These are phyloP conservation scores for Prototheca wickerhamii DNA, from an alignment of 163 green algal species.

Conservation along the genomic window DNA sequence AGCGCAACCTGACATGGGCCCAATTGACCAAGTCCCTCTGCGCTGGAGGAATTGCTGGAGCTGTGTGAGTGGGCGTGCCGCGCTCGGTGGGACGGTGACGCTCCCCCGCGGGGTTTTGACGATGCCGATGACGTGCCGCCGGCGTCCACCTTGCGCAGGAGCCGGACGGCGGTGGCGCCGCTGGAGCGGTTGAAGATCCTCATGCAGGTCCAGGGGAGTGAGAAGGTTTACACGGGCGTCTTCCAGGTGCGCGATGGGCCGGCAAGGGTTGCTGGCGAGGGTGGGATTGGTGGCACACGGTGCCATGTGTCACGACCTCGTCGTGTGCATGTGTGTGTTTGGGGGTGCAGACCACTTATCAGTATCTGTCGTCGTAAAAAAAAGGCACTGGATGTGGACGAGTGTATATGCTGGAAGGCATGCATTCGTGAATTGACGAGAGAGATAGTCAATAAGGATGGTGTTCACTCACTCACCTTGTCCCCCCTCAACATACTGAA, in stretches of 20 bases:
- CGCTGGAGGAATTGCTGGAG: conserved; percentile 81
- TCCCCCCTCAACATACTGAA: no score
- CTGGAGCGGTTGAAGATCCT: conserved; percentile 87
- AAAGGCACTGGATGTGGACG: no score
- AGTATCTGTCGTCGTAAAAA: no score
- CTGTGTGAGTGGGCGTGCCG: conserved; percentile 74
- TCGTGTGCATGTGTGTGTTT: background rate
- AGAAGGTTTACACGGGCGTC: conserved; percentile 83
- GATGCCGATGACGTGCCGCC: no score
- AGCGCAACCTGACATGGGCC: conserved; percentile 25
- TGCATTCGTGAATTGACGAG: no score
- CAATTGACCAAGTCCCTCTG: conserved; percentile 76
- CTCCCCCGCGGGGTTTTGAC: background rate
- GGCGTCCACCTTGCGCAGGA: conserved; percentile 57
- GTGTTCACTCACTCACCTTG: background rate
- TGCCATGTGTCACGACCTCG: background rate
- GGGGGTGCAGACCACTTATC: no score
- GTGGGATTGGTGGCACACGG: background rate
- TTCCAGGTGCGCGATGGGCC: conserved; percentile 52
- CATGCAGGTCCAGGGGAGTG: conserved; percentile 89
- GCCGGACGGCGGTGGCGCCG: conserved; percentile 81
- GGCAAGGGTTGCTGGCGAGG: no score
- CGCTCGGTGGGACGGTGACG: background rate
- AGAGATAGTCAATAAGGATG: no score
- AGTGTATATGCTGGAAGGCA: no score